Evolutionary conservation across 2,329 filamentous ascomycete genomes (phyloP), one percentile per base, ranked within the genome.

Genomic region (Thelonectria rubi): DNA sequence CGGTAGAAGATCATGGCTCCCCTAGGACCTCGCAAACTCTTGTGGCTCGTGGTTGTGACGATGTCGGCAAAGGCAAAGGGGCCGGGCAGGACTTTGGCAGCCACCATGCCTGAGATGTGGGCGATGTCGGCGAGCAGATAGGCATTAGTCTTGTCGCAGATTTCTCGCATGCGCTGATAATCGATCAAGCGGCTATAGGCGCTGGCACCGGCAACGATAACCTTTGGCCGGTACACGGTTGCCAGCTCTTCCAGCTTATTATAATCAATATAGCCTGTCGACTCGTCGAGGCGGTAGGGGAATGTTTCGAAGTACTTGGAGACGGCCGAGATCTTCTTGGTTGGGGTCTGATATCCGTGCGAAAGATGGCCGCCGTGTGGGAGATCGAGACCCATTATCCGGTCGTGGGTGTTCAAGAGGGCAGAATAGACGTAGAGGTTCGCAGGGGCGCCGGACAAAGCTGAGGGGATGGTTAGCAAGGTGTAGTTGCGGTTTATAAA

Each of bases 291-390:
- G 62, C 93, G 90, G 84, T 99, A 99, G 5, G 95, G 95, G 65
- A 99, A 83, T 37, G 95, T 99, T 82, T 99, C 95, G 77, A 99
- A 99, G 82, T 99, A 99, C 76, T 97, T 98, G 60, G 94, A 98
- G 68, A 99, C 89, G 73, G 94, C 93, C n/a, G 94, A 98, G 77
- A 99, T 98, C 86, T 94, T 94, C 79, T 90, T 93, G 55, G 90
- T 90, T 3, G 95, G 93, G 18, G 92, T 98, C 80, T 99, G 95
- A 80, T 99, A 99, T 65, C 95, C 95, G 80, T 99, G 95, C 48
- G 92, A 96, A 72, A 99, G 83, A 79, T 99, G 95, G 63, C 95
- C 95, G 67, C 95, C 95, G 76, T 99, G 95, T 47, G 95, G 95
- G 14, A 99, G 87, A 75, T 99, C 95, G 63, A 99, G 87, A 65